A percentile compares a stretch with the other conserved stretches of the same genome.
Evolutionary conservation across 2,329 filamentous ascomycete genomes (phyloP).

Genomic region (Pestalotiopsis sp.): DNA sequence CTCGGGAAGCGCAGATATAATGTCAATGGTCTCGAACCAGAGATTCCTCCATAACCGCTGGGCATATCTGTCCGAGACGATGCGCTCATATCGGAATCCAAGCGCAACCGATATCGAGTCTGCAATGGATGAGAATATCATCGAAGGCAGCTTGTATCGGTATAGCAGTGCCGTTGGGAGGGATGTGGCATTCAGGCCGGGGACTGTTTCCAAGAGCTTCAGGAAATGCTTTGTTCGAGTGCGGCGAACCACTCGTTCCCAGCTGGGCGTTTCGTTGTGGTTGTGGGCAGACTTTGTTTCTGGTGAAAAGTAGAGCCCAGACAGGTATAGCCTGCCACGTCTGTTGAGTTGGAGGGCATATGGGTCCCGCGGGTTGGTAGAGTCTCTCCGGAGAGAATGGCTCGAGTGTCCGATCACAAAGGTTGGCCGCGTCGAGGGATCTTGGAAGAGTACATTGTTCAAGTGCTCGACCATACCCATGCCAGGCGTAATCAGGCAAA

Average conservation of each 20-base stretch:
- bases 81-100: slow-evolving; percentile 72
- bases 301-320: slow-evolving; percentile 24
- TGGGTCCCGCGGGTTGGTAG: slow-evolving; percentile 34
- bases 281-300: not conserved
- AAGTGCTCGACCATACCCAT: slow-evolving; percentile 83
- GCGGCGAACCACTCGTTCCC: slow-evolving; percentile 9
- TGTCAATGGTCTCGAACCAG: slow-evolving; percentile 71
- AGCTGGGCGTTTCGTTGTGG: not conserved
- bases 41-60: slow-evolving; percentile 71
- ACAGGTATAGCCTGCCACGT: slow-evolving; percentile 37
- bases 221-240: slow-evolving; percentile 56
- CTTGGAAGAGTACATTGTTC: slow-evolving; percentile 70
- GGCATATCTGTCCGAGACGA: slow-evolving; percentile 69
- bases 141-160: slow-evolving; percentile 74
- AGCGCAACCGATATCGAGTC: slow-evolving; percentile 82
- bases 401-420: slow-evolving; percentile 72
- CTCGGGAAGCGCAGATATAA: slow-evolving; percentile 78
- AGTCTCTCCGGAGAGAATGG: slow-evolving; percentile 37
- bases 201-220: slow-evolving; percentile 63
- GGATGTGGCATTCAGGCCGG: slow-evolving; percentile 62
- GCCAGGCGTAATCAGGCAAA: slow-evolving; percentile 80
- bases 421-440: slow-evolving; percentile 66
- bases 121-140: slow-evolving; percentile 76
- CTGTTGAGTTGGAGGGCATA: slow-evolving; percentile 39
- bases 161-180: slow-evolving; percentile 66